These are phyloP conservation scores for Diplodia seriata DNA, from an alignment of 2,329 filamentous ascomycete genomes.

Conservation along the genomic window DNA sequence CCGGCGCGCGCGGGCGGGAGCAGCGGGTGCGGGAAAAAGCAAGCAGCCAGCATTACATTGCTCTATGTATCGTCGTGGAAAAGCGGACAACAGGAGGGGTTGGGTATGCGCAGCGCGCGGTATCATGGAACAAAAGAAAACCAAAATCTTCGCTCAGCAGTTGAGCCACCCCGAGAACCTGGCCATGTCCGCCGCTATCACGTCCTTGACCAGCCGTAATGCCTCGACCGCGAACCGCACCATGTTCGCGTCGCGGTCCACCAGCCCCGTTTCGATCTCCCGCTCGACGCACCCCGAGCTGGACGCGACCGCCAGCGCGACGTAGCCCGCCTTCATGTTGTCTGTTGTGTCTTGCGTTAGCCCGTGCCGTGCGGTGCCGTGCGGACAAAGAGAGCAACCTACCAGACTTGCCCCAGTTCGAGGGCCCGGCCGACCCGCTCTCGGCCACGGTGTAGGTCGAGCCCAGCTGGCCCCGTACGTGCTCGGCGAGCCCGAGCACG, in stretches of 20 bases:
- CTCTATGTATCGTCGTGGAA: not conserved
- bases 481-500: conserved; percentile 62
- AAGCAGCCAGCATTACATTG: conserved; percentile 7
- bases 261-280: conserved; percentile 64
- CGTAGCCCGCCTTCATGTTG: conserved; percentile 57
- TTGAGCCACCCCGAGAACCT: conserved; percentile 24
- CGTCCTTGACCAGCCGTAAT: conserved; percentile 63
- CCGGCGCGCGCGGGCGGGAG: not conserved
- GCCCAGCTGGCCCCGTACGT: conserved; percentile 60
- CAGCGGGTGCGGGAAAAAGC: conserved; percentile 19
- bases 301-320: conserved; percentile 65
- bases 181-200: conserved; percentile 38
- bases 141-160: conserved; percentile 9
- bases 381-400: not conserved
- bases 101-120: conserved; percentile 4
- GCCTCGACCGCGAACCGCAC: conserved; percentile 66
- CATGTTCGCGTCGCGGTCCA: conserved; percentile 67
- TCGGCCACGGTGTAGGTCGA: conserved; percentile 67
- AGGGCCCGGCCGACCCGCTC: conserved; percentile 69
- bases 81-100: not conserved
- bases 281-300: conserved; percentile 59
- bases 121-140: conserved; percentile 15
- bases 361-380: not conserved
- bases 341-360: conserved; percentile 40
- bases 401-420: conserved; percentile 58